Evolutionary conservation across 768 basidiomycete genomes (phyloP).

Genomic region (Auricularia sp.): DNA sequence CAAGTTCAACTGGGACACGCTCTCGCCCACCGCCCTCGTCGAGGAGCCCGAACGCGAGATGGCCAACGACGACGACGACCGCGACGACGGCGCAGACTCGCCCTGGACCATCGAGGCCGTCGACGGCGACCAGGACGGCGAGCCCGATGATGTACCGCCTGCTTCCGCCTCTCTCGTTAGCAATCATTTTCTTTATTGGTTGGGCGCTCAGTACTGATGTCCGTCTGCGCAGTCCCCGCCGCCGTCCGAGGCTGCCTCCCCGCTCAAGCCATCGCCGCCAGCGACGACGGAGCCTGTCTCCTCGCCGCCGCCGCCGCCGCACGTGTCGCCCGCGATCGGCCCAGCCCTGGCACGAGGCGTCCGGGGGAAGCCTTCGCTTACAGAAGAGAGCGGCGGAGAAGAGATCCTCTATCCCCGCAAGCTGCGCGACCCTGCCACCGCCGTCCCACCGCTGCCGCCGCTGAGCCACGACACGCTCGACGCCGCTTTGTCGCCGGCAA

Average conservation of each 20-base stretch:
- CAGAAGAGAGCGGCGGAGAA: constrained; percentile 82
- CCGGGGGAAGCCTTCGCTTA: constrained; percentile 42
- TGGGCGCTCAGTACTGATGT: constrained; percentile 4
- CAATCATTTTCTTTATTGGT: constrained; percentile 14
- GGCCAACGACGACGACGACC: constrained; percentile 25
- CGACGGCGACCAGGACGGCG: constrained; percentile 55
- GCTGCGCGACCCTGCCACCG: constrained; percentile 15
- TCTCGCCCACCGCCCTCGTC: not conserved
- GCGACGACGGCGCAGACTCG: constrained; percentile 53
- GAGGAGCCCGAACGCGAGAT: constrained; percentile 15
- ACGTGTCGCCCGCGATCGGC: constrained; percentile 39
- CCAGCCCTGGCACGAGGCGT: constrained; percentile 4
- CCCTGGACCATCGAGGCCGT: constrained; percentile 85
- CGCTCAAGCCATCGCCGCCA: not conserved
- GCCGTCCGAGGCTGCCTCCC: not conserved
- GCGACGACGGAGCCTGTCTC: not conserved
- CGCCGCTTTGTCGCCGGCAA: constrained; percentile 1
- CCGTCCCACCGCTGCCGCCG: constrained; percentile 12
- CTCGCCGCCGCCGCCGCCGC: constrained; percentile 10
- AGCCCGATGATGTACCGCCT: constrained; percentile 47
- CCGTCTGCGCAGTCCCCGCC: not conserved
- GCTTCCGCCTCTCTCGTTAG: not conserved
- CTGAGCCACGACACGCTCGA: constrained; percentile 7
- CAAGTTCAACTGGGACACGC: constrained; percentile 4
- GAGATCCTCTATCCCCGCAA: constrained; percentile 83